Percentiles rank a stretch among this genome's conserved stretches.
Evolutionary conservation across 768 basidiomycete species (phyloP).

Genomic region (Boletus reticulatus): DNA sequence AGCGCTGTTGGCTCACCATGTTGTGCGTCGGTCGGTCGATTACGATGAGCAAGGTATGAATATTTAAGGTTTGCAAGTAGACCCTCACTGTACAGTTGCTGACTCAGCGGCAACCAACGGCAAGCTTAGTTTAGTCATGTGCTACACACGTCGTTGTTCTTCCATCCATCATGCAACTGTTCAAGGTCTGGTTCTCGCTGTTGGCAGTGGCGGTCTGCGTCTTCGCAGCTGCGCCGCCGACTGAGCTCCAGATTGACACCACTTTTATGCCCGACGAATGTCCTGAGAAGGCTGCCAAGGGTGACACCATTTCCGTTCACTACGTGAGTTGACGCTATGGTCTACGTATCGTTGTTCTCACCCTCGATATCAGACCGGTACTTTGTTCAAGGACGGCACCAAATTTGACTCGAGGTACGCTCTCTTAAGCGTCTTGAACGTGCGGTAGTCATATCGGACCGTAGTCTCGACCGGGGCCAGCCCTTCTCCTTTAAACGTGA

Average conservation of each 20-base stretch:
- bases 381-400: slow-evolving; percentile 65
- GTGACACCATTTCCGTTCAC: slow-evolving; percentile 71
- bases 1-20: slow-evolving; percentile 43
- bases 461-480: slow-evolving; percentile 65
- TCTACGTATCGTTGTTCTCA: background rate
- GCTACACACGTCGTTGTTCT: too few species aligned
- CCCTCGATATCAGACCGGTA: slow-evolving; percentile 54
- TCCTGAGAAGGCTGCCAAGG: slow-evolving; percentile 49
- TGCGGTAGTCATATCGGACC: background rate
- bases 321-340: slow-evolving; percentile 52
- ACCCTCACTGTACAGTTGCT: slow-evolving; percentile 42
- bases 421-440: background rate
- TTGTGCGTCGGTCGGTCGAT: slow-evolving; percentile 37
- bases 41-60: slow-evolving; percentile 9
- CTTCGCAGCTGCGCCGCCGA: slow-evolving; percentile 47
- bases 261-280: slow-evolving; percentile 61
- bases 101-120: slow-evolving; percentile 26
- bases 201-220: slow-evolving; percentile 48
- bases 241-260: slow-evolving; percentile 59
- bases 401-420: slow-evolving; percentile 89
- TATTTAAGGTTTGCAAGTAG: slow-evolving; percentile 36
- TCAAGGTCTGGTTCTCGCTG: slow-evolving; percentile 44
- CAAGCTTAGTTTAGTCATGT: slow-evolving; percentile 1
- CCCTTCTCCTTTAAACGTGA: slow-evolving; percentile 79
- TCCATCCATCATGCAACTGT: slow-evolving; percentile 47